These are phyloP conservation scores for Leptographium procerum DNA, from an alignment of 2,329 filamentous ascomycete species.

Conservation along the genomic window DNA sequence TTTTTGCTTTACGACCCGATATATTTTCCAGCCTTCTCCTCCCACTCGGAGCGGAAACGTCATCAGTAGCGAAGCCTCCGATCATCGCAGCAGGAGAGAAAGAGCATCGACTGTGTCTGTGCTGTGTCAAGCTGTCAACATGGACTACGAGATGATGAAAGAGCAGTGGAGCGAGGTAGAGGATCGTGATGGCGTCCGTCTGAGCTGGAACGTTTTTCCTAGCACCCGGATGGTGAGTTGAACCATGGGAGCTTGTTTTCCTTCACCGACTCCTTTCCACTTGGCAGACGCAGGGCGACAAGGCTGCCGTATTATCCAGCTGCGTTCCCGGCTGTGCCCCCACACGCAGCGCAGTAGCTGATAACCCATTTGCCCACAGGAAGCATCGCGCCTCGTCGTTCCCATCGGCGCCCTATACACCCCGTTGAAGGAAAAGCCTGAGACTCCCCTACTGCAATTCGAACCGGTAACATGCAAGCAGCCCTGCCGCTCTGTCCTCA, in stretches of 20 bases:
- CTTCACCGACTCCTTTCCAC: neutral
- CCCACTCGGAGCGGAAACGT: neutral
- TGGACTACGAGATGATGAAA: constrained; percentile 91
- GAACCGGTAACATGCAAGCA: constrained; percentile 95
- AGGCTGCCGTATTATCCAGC: neutral
- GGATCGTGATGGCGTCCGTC: constrained; percentile 86
- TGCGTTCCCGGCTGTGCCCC: neutral
- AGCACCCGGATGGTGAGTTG: constrained; percentile 83
- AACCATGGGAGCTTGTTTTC: neutral
- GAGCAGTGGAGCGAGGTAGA: constrained; percentile 96
- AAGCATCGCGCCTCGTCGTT: constrained; percentile 88
- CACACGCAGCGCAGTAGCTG: neutral
- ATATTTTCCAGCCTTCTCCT: neutral
- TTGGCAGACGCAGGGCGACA: neutral
- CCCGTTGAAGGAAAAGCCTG: constrained; percentile 85
- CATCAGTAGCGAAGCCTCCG: neutral
- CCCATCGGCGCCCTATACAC: constrained; percentile 95
- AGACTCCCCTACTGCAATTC: constrained; percentile 82
- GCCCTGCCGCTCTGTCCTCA: constrained; percentile 89
- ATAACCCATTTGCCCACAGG: constrained; percentile 35
- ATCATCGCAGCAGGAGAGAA: neutral
- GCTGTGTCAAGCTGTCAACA: constrained; percentile 22
- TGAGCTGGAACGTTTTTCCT: constrained; percentile 98
- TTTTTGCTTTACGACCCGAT: neutral
- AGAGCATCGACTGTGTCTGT: neutral